These are phyloP conservation scores for Termitomyces sp. DNA, from an alignment of 768 basidiomycete species.

Conservation along the genomic window DNA sequence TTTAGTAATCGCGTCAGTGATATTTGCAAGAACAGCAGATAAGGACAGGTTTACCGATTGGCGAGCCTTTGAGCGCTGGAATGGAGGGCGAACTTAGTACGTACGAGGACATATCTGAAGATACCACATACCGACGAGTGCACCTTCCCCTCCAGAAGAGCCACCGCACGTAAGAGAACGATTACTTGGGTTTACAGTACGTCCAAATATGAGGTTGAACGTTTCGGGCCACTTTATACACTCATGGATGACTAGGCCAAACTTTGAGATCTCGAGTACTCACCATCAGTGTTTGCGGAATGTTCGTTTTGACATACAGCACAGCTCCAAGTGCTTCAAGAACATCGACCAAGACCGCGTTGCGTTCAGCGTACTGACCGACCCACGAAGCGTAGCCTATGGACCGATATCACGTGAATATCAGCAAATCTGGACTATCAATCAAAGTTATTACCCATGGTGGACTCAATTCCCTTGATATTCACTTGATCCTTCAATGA, in stretches of 20 bases:
- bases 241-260: background rate
- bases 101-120: too few relatives aligned
- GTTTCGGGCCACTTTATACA: slow-evolving; percentile 64
- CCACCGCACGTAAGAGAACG: slow-evolving; percentile 69
- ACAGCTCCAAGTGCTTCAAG: slow-evolving; percentile 63
- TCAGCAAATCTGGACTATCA: background rate
- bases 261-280: background rate
- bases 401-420: background rate
- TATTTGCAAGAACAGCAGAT: background rate
- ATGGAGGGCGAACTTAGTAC: background rate
- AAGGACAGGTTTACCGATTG: slow-evolving; percentile 25
- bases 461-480: slow-evolving; percentile 64
- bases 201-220: slow-evolving; percentile 72
- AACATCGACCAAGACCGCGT: slow-evolving; percentile 61
- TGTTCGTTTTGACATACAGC: slow-evolving; percentile 65
- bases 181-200: slow-evolving; percentile 74
- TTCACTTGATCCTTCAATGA: slow-evolving; percentile 72
- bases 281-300: slow-evolving; percentile 76
- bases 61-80: slow-evolving; percentile 37
- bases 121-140: slow-evolving; percentile 47
- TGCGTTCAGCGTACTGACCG: slow-evolving; percentile 48
- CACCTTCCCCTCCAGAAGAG: slow-evolving; percentile 84
- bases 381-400: slow-evolving; percentile 72
- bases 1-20: background rate
- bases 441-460: slow-evolving; percentile 43